These are phyloP conservation scores for Aspergillus brunneoviolaceus DNA, from an alignment of 2,329 filamentous ascomycete genomes.

Conservation along the genomic window DNA sequence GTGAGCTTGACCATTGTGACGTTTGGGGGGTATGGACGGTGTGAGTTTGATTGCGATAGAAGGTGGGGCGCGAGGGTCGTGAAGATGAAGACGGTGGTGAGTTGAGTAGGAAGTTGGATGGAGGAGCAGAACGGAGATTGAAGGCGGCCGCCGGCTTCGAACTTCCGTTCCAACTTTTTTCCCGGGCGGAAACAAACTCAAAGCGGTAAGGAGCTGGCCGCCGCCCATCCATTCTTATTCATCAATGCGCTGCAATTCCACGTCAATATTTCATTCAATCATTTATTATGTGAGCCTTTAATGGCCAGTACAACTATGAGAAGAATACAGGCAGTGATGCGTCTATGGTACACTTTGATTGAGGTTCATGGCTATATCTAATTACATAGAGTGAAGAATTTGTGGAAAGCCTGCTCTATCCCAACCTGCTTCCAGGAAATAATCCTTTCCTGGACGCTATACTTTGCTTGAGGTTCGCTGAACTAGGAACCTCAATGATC, in stretches of 20 bases:
- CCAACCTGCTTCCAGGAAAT: neutral
- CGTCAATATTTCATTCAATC: no score
- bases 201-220: slow-evolving; percentile 36
- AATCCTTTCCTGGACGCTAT: neutral
- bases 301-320: no score
- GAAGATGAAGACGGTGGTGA: slow-evolving; percentile 12
- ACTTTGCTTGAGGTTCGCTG: neutral
- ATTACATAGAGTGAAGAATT: slow-evolving; percentile 22
- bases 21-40: slow-evolving; percentile 13
- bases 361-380: slow-evolving; percentile 14
- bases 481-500: neutral
- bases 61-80: slow-evolving; percentile 9
- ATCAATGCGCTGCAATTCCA: neutral
- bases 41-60: neutral
- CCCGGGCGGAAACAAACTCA: slow-evolving; percentile 28
- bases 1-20: slow-evolving; percentile 86
- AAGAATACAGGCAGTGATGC: neutral
- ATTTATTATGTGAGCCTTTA: no score
- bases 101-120: slow-evolving; percentile 5
- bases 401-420: neutral
- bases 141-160: slow-evolving; percentile 27
- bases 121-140: slow-evolving; percentile 19
- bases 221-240: slow-evolving; percentile 11
- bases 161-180: slow-evolving; percentile 40
- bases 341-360: slow-evolving; percentile 15